Percentiles rank a stretch among this genome's conserved stretches.
phyloP scores from a whole-genome alignment of 208 protist species.

The Herpetomonas tarakana region DNA sequence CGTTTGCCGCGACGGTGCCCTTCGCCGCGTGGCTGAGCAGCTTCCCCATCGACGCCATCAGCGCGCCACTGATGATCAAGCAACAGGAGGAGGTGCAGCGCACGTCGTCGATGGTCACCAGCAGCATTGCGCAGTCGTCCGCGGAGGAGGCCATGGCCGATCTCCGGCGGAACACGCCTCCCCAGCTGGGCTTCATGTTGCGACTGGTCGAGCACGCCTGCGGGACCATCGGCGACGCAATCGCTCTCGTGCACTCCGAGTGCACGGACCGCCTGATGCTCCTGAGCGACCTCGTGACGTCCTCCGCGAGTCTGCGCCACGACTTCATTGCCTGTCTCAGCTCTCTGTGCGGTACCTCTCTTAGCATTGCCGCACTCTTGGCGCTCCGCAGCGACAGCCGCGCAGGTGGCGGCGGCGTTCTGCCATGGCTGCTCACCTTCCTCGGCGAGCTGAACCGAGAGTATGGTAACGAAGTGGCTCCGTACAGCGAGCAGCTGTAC shows the following conservation, averaged over 20 bases:
- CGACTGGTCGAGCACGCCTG: constrained; percentile 51
- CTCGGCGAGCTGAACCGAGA: constrained; percentile 54
- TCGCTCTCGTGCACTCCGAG: constrained; percentile 53
- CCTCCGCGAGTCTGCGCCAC: constrained; percentile 47
- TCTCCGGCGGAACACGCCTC: constrained; percentile 44
- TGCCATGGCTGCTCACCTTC: constrained; percentile 67
- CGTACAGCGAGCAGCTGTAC: constrained; percentile 63
- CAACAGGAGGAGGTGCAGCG: constrained; percentile 45
- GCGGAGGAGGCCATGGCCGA: constrained; percentile 40
- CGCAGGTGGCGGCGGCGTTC: constrained; percentile 26
- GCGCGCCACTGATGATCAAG: constrained; percentile 76
- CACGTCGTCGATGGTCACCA: constrained; percentile 6
- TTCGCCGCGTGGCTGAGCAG: constrained; percentile 49
- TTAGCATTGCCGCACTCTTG: constrained; percentile 37
- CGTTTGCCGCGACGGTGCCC: constrained; percentile 52
- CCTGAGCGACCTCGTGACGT: constrained; percentile 56
- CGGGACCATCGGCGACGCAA: constrained; percentile 64
- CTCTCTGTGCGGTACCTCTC: constrained; percentile 45
- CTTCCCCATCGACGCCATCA: constrained; percentile 68
- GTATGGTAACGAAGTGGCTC: constrained; percentile 39
- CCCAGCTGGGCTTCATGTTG: constrained; percentile 68
- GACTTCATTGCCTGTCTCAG: constrained; percentile 36
- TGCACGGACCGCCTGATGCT: constrained; percentile 55
- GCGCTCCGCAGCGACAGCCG: constrained; percentile 13
- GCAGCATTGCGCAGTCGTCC: constrained; percentile 45